A percentile compares a stretch with the other conserved stretches of the same genome.
These are phyloP conservation scores for Oryza rufipogon DNA, from an alignment of 176 grass and related monocot species.

Conservation along the genomic window DNA sequence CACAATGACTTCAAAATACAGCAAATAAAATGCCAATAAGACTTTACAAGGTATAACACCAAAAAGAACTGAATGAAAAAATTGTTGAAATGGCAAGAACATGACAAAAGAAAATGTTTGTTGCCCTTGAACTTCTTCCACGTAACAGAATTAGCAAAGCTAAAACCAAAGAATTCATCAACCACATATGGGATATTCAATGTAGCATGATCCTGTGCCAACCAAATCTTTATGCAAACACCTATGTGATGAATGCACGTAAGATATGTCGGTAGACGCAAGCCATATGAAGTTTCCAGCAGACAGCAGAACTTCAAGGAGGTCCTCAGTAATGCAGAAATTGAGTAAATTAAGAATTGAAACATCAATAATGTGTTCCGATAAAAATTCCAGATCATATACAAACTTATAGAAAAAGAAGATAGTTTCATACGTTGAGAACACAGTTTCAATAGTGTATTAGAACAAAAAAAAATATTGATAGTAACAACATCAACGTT, in stretches of 20 bases:
- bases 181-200: not conserved
- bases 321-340: not conserved
- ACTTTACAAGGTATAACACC: not conserved
- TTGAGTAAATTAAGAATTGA: slow-evolving; percentile 15
- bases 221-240: slow-evolving; percentile 21
- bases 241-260: not conserved
- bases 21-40: not conserved
- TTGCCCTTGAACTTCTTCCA: slow-evolving; percentile 11
- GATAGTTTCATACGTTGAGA: slow-evolving; percentile 4
- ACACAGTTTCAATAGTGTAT: not conserved
- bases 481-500: not conserved
- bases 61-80: not conserved
- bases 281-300: not conserved
- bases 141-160: not conserved
- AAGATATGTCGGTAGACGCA: not conserved
- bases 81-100: not conserved
- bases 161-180: not conserved
- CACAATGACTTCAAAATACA: slow-evolving; percentile 15
- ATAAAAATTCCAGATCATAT: slow-evolving; percentile 6
- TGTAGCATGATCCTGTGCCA: not conserved
- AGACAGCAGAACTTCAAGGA: not conserved
- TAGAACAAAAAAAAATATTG: not conserved
- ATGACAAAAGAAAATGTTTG: not conserved
- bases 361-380: not conserved
- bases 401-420: not conserved